Evolutionary conservation across 139 green algal species (phyloP).

Genomic region (Pleodorina starrii): DNA sequence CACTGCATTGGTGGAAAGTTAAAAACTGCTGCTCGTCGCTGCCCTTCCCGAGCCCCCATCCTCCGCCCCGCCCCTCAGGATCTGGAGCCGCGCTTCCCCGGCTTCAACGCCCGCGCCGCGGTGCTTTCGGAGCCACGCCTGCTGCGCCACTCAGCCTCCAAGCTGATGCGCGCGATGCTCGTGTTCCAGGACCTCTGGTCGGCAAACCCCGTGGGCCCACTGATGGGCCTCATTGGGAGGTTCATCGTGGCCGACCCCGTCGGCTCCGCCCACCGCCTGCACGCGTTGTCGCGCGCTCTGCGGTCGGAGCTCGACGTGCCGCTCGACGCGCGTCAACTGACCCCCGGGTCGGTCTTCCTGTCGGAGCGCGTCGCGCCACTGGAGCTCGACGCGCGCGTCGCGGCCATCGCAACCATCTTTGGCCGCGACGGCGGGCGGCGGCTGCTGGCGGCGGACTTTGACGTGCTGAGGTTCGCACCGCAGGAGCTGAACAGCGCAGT

Average conservation of each 20-base stretch:
- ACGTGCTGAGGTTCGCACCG: not conserved
- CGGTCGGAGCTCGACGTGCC: not conserved
- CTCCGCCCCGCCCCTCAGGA: not conserved
- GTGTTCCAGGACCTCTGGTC: slow-evolving; percentile 40
- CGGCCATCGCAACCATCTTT: slow-evolving; percentile 21
- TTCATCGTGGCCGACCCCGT: slow-evolving; percentile 4
- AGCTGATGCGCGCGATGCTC: slow-evolving; percentile 25
- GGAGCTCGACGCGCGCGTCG: slow-evolving; percentile 27
- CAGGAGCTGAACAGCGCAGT: slow-evolving; percentile 5
- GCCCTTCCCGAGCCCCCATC: not conserved
- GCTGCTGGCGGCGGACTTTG: slow-evolving; percentile 16
- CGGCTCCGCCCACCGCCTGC: not conserved
- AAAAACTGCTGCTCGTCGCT: too few species aligned
- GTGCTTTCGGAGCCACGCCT: slow-evolving; percentile 34
- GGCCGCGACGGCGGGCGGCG: not conserved
- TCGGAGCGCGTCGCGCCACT: not conserved
- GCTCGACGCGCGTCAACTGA: not conserved
- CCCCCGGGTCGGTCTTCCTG: not conserved
- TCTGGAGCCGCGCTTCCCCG: slow-evolving; percentile 44
- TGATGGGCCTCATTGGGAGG: slow-evolving; percentile 17
- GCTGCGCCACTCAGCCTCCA: slow-evolving; percentile 29
- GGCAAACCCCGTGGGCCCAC: not conserved
- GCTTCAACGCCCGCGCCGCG: slow-evolving; percentile 2
- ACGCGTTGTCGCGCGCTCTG: slow-evolving; percentile 6
- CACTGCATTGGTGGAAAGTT: too few species aligned